Base-by-base conservation (phyloP, 106 monocot species). In the Amphibolis antarctica region DNA sequence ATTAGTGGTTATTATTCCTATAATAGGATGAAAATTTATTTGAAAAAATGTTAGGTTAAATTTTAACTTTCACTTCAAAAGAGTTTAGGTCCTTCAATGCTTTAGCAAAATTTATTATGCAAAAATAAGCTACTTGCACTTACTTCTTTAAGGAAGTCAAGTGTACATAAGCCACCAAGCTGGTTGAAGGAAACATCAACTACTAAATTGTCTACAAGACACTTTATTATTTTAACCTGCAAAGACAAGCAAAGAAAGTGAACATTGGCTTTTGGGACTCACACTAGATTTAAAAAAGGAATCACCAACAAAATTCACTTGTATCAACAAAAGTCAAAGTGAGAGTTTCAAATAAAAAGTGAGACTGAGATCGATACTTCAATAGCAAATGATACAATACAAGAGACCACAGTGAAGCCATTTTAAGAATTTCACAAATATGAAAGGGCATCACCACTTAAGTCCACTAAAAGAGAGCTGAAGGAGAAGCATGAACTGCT, bases 171-270 rank as follows among this genome's bases (percentile, higher is more conserved):
- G 42, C 94, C 94, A 74, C 94, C 89, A 79, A 89, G 81, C 53
- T 94, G 94, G 82, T 86, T 89, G 62, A 94, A 94, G 47, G 89
- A 94, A 63, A 94, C 86, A 74, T 94, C 94, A 29, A 94, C 94
- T 69, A 94, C 83, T 74, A 94, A 86, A 74, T 91, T 86, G 46
- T 91, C 86, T 64, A 91, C 83, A 56, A 91, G 83, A 71, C 91
- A 91, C 63, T 94, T 94, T 68, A 94, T 82, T 77, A 94, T 70
- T 58, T 94, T 94, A 46, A 94, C 94, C 94, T 94, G 82, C 63
- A 78, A 62, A 71, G 45, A 45, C 44, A 23, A 4, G 36, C 36
- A 36, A 36, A 36, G 36, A 36, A 36, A 11, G 14, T n/a, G n/a
- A n/a, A n/a, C 5, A 2, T n/a, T 15, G 48, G 18, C 5, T 48